Evolutionary conservation across 116 monocot genomes (phyloP), one percentile per base, ranked within the genome.

Genomic region (Iris pallida): DNA sequence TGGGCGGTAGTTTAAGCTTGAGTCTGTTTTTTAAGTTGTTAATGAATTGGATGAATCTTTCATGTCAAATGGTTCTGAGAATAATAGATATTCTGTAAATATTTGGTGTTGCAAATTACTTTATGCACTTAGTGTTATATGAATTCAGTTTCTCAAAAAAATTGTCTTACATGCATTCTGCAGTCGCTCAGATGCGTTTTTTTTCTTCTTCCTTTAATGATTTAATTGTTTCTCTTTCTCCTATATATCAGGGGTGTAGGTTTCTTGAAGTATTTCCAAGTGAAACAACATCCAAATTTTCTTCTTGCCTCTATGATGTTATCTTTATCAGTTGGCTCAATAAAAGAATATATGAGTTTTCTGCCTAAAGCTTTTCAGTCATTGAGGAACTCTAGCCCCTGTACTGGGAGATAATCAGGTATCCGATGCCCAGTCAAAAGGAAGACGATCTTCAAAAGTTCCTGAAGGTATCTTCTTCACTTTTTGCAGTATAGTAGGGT

Each of bases 251-350:
- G 96, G 96, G 85, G 89, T n/a, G 92, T 96, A 64, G 96, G 96
- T 73, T 96, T 96, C 77, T 74, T 96, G 75, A 89, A 74, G 71
- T 96, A 96, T 71, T 96, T 96, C 75, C 80, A 96, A 81, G 75
- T 89, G 65, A 92, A 92, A 73, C 96, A 96, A 66, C 51, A 89
- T 55, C 96, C 96, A 20, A 96, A 96, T 68, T 96, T 96, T 85
- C 84, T 96, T 75, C 89, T 96, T 43, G 96, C 96, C 61, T 91
- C 89, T 59, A 92, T 92, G 53, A 76, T 86, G 58, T 48, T 95
- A 17, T 72, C 80, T 72, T 60, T 95, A 60, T 83, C 91, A 76
- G 51, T 82, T 62, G 78, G 76, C 52, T 86, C 95, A 12, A 82
- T 95, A 70, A 64, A 73, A 15, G 64, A 77, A 20, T 89, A 87